Base-by-base conservation (phyloP, 176 grass and related monocot species). In the Poa pratensis region DNA sequence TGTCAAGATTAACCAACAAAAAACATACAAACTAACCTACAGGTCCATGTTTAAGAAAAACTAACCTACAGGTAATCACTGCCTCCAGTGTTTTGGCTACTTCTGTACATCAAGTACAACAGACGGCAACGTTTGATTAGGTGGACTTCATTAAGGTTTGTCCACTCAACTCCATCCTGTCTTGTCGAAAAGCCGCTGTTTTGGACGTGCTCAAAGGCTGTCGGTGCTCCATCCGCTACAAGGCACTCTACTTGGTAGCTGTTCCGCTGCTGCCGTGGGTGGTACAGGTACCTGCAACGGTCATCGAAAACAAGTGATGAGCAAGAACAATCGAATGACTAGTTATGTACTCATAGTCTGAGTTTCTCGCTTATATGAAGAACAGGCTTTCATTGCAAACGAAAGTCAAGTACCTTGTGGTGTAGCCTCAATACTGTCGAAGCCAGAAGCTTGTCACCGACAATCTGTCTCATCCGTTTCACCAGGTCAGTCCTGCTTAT, bases 361-460 rank as follows among this genome's bases (percentile, higher is more conserved):
- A 55, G 2, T 20, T 60, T 49, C 39, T 43, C 42, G 1, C 62
- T 24, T 42, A 83, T 43, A 43, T 16, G 16, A 10, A 66, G 27
- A 85, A 39, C 10, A 24, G 16, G 35, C 50, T 20, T 48, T 73
- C 6, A 48, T 0, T 48, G 46, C 73, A 45, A 14, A 80, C 68
- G 37, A 66, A 1, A 39, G n/a, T 23, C 55, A 64, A 18, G 48
- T 78, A 93, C 94, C 94, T 94, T 90, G 49, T 90, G 87, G 28
- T 97, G 89, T 60, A 94, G 87, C 51, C 84, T 89, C 91, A 80
- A 6, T 68, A 97, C 87, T 26, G 87, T 94, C 20, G 91, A 92
- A 86, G 88, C 76, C 77, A 97, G 77, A 46, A 97, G 72, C 78
- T 90, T 90, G 75, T 97, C 91, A 35, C 91, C 91, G 50, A 94